Base-by-base conservation (phyloP, 805 yeast genomes). In the Teunomyces gatunensis region DNA sequence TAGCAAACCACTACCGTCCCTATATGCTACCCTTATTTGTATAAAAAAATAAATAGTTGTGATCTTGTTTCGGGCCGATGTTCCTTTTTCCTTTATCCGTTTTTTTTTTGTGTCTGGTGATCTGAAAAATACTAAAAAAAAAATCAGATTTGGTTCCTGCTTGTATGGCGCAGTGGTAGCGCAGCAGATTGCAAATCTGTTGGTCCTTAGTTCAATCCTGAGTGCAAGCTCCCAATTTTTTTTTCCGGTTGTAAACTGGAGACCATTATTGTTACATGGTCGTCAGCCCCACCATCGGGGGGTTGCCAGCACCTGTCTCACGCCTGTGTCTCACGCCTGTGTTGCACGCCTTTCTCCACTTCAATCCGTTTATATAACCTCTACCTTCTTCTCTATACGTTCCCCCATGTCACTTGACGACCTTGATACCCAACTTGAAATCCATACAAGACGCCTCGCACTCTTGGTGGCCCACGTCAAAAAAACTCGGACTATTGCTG, bases 151-250 rank as follows among this genome's bases (percentile, higher is more conserved):
- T 21, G 25, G 2, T 6, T 21, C 25, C 23, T 56, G 85, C 83
- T 78, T 75, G 84, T 78, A 77, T 87, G 90, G 95, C 94, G 90
- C 91, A 87, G 94, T 84, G 94, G 96, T 87, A 87, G 92, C 91
- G 95, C 94, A 86, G 90, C 89, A 85, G 96, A 88, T 88, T 88
- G 95, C 96, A 88, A 87, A 87, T 88, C 96, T 86, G 87, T 84
- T 86, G 95, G 96, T 88, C 94, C 90, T 85, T 82, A 85, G 96
- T 88, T 88, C 96, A 84, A 88, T 68, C 83, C 96, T 85, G 95
- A 85, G 89, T 79, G 84, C 85, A 81, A 84, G 89, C 94, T 85
- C 52, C 45, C 51, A 60, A 69, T 68, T 73, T 74, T 67, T 32
- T 43, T 42, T 30, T 15, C 18, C 25, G 25, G 25, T 21, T 21